These are phyloP conservation scores for Nephelium lappaceum DNA, from an alignment of 345 rosid genomes.

Conservation along the genomic window DNA sequence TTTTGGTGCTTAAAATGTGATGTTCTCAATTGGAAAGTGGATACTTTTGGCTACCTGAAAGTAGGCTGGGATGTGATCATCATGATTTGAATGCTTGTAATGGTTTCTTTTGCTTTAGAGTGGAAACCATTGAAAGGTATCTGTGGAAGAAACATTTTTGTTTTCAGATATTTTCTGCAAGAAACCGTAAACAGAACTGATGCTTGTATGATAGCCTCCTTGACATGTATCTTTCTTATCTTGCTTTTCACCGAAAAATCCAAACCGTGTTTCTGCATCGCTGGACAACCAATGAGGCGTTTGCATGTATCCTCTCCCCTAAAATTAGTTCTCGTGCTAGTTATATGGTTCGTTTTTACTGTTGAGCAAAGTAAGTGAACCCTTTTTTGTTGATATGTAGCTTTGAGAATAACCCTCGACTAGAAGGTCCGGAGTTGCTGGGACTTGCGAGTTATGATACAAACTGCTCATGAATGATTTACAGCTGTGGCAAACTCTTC, in stretches of 20 bases:
- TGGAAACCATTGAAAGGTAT: not conserved
- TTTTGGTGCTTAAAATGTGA: not conserved
- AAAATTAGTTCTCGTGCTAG: no score
- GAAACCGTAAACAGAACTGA: not conserved
- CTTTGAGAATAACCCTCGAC: conserved; percentile 85
- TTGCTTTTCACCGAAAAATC: not conserved
- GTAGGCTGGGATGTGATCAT: not conserved
- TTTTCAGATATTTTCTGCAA: not conserved
- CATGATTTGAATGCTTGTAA: not conserved
- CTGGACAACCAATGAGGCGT: no score
- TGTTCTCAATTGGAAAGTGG: not conserved
- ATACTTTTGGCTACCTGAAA: not conserved
- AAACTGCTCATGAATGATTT: conserved; percentile 60
- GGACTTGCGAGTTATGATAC: conserved; percentile 93
- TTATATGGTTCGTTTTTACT: not conserved
- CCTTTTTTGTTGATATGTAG: conserved; percentile 36
- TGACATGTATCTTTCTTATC: not conserved
- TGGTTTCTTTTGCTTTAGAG: not conserved
- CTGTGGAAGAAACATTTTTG: not conserved
- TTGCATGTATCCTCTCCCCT: no score
- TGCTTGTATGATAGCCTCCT: conserved; percentile 4
- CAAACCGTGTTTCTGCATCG: no score
- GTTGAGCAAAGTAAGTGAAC: conserved; percentile 5
- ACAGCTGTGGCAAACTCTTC: conserved; percentile 9
- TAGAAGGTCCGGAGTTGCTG: conserved; percentile 91